A percentile compares a stretch with the other conserved stretches of the same genome.
phyloP scores from a whole-genome alignment of 2,329 filamentous ascomycete species.

The Cladophialophora psammophila region DNA sequence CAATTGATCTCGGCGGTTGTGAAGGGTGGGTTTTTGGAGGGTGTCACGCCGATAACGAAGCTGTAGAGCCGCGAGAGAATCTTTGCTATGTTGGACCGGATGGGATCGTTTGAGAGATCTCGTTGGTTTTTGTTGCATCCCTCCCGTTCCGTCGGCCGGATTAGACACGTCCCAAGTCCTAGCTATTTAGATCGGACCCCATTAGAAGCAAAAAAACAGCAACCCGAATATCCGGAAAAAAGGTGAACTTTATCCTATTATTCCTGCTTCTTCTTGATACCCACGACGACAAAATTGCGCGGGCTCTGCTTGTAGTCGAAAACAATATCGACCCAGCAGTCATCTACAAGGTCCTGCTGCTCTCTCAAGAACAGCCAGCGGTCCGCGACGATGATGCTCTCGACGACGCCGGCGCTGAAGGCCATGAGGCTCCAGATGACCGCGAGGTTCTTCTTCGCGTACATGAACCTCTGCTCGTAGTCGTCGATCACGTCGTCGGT shows the following conservation, averaged over 20 bases:
- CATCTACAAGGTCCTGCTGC: slow-evolving; percentile 70
- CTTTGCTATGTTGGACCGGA: not conserved
- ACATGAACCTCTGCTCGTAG: slow-evolving; percentile 72
- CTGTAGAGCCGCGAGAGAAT: slow-evolving; percentile 22
- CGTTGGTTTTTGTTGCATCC: not conserved
- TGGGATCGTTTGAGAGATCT: not conserved
- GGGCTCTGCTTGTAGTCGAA: slow-evolving; percentile 89
- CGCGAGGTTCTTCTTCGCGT: slow-evolving; percentile 79
- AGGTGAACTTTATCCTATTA: not conserved
- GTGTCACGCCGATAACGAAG: slow-evolving; percentile 58
- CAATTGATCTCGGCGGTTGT: slow-evolving; percentile 82
- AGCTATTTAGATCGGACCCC: not conserved
- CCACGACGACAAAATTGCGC: slow-evolving; percentile 90
- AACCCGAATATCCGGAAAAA: too few species aligned
- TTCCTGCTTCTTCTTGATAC: slow-evolving; percentile 77
- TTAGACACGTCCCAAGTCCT: not conserved
- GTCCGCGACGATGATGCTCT: slow-evolving; percentile 89
- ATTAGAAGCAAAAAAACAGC: too few species aligned
- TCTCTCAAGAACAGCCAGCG: slow-evolving; percentile 87
- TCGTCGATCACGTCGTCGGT: slow-evolving; percentile 75
- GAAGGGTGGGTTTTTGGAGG: slow-evolving; percentile 70
- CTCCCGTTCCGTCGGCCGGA: not conserved
- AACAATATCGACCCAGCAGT: slow-evolving; percentile 90
- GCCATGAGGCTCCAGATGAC: slow-evolving; percentile 96
- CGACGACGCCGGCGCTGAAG: slow-evolving; percentile 86